Percentiles rank a stretch among this genome's conserved stretches.
Evolutionary conservation across 2,329 filamentous ascomycete species (phyloP).

Genomic region (Ramularia collo-cygni): DNA sequence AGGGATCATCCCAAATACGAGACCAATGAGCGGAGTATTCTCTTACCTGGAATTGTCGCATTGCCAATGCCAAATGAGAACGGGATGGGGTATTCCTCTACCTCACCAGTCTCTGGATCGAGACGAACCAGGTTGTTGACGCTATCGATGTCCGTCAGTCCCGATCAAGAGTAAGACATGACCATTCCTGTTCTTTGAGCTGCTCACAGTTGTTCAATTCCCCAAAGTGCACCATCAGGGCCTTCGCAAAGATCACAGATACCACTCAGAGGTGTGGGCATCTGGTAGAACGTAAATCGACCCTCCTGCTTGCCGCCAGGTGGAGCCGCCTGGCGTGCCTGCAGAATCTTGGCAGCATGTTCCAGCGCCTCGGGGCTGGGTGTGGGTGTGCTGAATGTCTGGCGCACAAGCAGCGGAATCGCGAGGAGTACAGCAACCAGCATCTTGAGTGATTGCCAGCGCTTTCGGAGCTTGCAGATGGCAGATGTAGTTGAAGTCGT

Average conservation of each 20-base stretch:
- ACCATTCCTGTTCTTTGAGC: no score
- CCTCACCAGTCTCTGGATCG: slow-evolving; percentile 9
- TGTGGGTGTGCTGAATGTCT: slow-evolving; percentile 7
- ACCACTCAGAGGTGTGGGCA: slow-evolving; percentile 5
- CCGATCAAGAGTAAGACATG: no score
- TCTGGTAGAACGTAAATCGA: slow-evolving; percentile 1
- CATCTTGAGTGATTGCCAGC: no score
- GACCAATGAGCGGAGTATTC: no score
- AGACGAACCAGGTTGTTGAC: slow-evolving; percentile 9
- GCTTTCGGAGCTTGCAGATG: no score
- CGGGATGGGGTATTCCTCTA: slow-evolving; percentile 9
- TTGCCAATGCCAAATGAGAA: slow-evolving; percentile 9
- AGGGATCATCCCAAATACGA: no score
- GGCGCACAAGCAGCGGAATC: slow-evolving; percentile 3
- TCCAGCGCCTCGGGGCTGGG: slow-evolving; percentile 6
- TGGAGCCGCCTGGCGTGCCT: slow-evolving; percentile 7
- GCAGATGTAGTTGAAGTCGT: no score
- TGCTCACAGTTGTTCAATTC: slow-evolving; percentile 6
- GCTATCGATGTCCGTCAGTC: no score
- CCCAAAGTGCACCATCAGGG: slow-evolving; percentile 11
- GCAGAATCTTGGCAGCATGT: slow-evolving; percentile 4
- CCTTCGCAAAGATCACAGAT: slow-evolving; percentile 9
- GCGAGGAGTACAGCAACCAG: slow-evolving; percentile 3
- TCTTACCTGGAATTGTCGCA: slow-evolving; percentile 8
- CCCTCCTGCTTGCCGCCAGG: slow-evolving; percentile 7